These are phyloP conservation scores for Chlamydomonas sphaeroides DNA, from an alignment of 139 green algal genomes.

Conservation along the genomic window DNA sequence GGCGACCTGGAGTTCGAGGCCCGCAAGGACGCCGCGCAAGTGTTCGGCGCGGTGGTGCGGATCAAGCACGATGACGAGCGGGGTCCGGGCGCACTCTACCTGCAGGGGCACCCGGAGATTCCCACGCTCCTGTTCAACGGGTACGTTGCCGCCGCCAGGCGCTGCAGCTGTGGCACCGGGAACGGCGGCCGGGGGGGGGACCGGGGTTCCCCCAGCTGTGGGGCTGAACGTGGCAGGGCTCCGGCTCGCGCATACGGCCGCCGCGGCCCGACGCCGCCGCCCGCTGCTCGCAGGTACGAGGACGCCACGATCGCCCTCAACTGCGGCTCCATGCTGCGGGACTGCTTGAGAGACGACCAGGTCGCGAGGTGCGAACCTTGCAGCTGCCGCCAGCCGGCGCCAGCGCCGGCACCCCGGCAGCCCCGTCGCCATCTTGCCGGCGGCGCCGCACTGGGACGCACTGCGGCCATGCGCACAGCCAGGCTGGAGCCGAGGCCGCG, in stretches of 20 bases:
- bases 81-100: constrained; percentile 73
- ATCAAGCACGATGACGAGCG: constrained; percentile 62
- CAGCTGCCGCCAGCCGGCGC: no score
- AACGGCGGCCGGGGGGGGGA: no score
- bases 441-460: no score
- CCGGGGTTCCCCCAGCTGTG: no score
- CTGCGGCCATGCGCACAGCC: no score
- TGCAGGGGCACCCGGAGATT: constrained; percentile 70
- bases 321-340: constrained; percentile 87
- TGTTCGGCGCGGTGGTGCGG: constrained; percentile 80
- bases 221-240: no score
- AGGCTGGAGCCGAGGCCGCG: no score
- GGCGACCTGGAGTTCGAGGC: constrained; percentile 85
- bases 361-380: constrained; percentile 71
- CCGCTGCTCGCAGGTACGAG: constrained; percentile 66
- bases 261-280: background rate
- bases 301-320: constrained; percentile 83
- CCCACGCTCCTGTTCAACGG: constrained; percentile 77
- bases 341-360: constrained; percentile 81
- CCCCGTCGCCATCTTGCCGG: no score
- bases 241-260: no score
- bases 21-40: constrained; percentile 82
- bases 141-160: constrained; percentile 50
- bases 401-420: no score
- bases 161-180: background rate